A percentile compares a stretch with the other conserved stretches of the same genome.
Conservation (phyloP, 1,139 yeast genomes). For the Sugiyamaella castrensis region DNA sequence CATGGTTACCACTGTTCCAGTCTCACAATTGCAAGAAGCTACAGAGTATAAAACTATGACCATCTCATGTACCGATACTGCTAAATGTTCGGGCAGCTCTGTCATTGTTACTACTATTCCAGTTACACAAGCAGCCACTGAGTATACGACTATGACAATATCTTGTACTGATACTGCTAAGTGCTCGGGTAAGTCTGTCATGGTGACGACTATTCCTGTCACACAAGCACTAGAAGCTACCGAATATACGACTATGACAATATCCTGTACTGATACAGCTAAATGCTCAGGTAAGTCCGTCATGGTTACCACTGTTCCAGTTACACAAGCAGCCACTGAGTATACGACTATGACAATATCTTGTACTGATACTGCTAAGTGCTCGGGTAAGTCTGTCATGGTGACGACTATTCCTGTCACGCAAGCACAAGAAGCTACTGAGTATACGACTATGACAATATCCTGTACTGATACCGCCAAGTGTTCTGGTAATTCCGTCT, state of each 20-base stretch:
- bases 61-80: constrained; percentile 13
- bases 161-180: constrained; percentile 1
- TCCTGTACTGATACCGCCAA: constrained; percentile 6
- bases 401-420: constrained; percentile 1
- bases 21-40: background rate
- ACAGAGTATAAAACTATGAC: constrained; percentile 6
- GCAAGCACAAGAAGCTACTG: background rate
- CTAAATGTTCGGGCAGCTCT: constrained; percentile 13
- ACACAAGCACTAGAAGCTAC: background rate
- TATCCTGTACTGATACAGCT: constrained; percentile 3
- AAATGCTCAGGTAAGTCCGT: background rate
- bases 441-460: constrained; percentile 1
- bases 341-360: background rate
- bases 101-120: constrained; percentile 5
- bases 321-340: background rate
- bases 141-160: background rate
- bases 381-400: background rate
- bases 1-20: constrained; percentile 5
- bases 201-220: constrained; percentile 1
- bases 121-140: constrained; percentile 7
- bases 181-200: background rate
- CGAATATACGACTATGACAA: constrained; percentile 6
- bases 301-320: constrained; percentile 4
- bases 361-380: background rate
- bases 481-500: constrained; percentile 2